Evolutionary conservation across 352 stramenopile genomes (phyloP), one percentile per base, ranked within the genome.

Genomic region (Phytophthora melonis): DNA sequence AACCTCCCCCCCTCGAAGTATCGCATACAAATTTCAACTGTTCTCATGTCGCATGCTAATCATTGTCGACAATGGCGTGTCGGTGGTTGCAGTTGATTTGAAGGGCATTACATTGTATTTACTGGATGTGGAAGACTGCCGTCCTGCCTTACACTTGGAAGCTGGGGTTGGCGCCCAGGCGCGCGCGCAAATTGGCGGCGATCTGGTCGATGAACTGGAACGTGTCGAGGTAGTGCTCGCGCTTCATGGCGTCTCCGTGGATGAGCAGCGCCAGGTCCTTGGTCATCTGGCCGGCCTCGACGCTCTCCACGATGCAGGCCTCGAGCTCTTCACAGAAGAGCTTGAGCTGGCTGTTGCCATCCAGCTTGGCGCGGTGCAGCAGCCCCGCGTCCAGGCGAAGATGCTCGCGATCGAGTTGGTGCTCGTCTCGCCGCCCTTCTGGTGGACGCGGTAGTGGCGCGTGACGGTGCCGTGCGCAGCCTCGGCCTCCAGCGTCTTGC

Each of bases 381-480:
- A 97, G 78, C 3, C 89, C 92, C 92, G 84, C 18, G 92, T 97
- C 92, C 92, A 97, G 13, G 92, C 92, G 47, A 93, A 97, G 72
- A 97, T 97, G 57, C 76, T 91, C 10, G 92, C 92, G 66, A 97
- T 95, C 39, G 92, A 89, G 85, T 97, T 97, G 21, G 92, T 97
- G 58, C 78, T 93, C 21, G 92, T 97, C 68, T 93, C 78, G n/a
- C 87, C 86, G 34, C 90, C 90, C 80, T 97, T 94, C 74, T 97
- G 89, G 79, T 96, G 84, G 72, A 92, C 83, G 30, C 92, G 90
- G 71, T 88, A 97, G 79, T 97, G 92, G 63, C 92, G 86, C 53
- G 92, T 97, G 39, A 97, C 92, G 14, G 92, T 97, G 66, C 92
- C 92, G 75, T 97, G 92, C 6, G 92, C 92, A 2, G 92, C 92